Percentiles rank a stretch among this genome's conserved stretches.
Conservation (phyloP, 345 rosid genomes). For the Arabidopsis suecica region DNA sequence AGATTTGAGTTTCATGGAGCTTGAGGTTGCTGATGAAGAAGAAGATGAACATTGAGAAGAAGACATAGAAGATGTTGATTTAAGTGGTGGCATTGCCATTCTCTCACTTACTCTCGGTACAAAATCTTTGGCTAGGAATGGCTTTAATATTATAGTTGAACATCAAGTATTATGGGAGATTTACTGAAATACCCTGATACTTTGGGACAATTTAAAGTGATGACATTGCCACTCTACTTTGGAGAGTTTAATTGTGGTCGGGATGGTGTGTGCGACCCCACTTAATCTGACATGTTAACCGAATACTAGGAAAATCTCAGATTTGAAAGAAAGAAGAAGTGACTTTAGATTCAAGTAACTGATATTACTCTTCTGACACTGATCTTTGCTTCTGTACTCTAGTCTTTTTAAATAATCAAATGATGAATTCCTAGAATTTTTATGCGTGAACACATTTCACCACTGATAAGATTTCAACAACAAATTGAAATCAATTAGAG, state of each 20-base stretch:
- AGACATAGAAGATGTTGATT: conserved; percentile 34
- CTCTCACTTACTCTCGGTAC: conserved; percentile 15
- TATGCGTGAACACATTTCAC: too few species aligned
- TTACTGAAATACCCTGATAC: conserved; percentile 49
- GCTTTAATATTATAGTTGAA: conserved; percentile 39
- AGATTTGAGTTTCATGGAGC: conserved; percentile 64
- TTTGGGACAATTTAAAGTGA: conserved; percentile 48
- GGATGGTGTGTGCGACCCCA: conserved; percentile 39
- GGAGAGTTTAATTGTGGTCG: conserved; percentile 37
- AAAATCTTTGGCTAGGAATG: conserved; percentile 20
- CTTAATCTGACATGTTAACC: conserved; percentile 42
- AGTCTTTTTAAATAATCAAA: not conserved
- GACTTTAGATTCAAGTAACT: conserved; percentile 48
- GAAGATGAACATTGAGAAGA: conserved; percentile 42
- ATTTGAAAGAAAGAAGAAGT: conserved; percentile 43
- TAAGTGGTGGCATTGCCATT: conserved; percentile 46
- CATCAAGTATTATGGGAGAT: not conserved
- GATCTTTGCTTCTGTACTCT: conserved; percentile 36
- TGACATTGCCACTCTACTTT: conserved; percentile 54
- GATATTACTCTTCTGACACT: conserved; percentile 37
- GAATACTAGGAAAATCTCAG: conserved; percentile 38
- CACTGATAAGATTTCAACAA: not conserved
- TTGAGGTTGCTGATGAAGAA: conserved; percentile 54
- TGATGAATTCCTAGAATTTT: too few species aligned
- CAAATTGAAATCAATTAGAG: not conserved